A percentile compares a stretch with the other conserved stretches of the same genome.
These are phyloP conservation scores for Thalassiosira livingstoniorum DNA, from an alignment of 352 stramenopile genomes.

Conservation along the genomic window DNA sequence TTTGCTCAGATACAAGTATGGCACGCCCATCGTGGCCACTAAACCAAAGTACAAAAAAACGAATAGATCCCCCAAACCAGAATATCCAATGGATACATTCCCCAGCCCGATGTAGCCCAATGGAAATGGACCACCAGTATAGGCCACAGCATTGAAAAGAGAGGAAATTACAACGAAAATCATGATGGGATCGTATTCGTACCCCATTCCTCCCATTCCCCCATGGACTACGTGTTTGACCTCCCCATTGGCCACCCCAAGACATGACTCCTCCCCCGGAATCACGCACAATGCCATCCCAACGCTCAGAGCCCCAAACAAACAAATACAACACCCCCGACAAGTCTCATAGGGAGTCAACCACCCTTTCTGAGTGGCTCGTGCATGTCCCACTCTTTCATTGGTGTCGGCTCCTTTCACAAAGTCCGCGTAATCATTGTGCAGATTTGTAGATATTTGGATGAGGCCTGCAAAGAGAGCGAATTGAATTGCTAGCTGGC, in stretches of 20 bases:
- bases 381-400: conserved; percentile 80
- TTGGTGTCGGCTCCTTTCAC: conserved; percentile 83
- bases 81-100: conserved; percentile 82
- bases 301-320: conserved; percentile 62
- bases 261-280: conserved; percentile 25
- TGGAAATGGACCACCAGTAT: conserved; percentile 84
- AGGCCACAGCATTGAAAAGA: conserved; percentile 83
- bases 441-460: conserved; percentile 85
- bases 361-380: conserved; percentile 86
- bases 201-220: not conserved
- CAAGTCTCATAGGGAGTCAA: conserved; percentile 79
- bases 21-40: conserved; percentile 76
- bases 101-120: conserved; percentile 82
- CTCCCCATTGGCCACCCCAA: not conserved
- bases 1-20: conserved; percentile 70
- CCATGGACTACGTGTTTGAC: not conserved
- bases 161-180: conserved; percentile 70
- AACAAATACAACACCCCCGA: conserved; percentile 57
- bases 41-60: conserved; percentile 87
- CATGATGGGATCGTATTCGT: conserved; percentile 53
- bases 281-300: conserved; percentile 55
- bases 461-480: conserved; percentile 66
- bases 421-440: conserved; percentile 88
- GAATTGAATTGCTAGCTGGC: conserved; percentile 46
- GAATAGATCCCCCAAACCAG: conserved; percentile 84